These are phyloP conservation scores for Trichoderma lentiforme DNA, from an alignment of 2,329 filamentous ascomycete genomes.

Conservation along the genomic window DNA sequence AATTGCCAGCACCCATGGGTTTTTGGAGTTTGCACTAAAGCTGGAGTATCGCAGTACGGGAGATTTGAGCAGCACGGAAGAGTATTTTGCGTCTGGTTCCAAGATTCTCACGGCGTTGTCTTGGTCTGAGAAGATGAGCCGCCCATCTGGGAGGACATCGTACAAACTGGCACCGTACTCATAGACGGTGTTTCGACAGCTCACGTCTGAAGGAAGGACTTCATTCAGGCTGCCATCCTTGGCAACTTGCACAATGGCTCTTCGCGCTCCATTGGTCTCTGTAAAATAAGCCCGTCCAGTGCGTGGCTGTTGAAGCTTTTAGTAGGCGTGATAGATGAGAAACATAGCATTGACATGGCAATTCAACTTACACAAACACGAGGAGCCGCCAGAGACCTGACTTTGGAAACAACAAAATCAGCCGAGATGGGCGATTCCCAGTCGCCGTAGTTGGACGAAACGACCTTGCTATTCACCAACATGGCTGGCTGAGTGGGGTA, in stretches of 20 bases:
- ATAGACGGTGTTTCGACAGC: slow-evolving; percentile 45
- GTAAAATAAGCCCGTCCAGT: slow-evolving; percentile 38
- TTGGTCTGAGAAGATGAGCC: slow-evolving; percentile 46
- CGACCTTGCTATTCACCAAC: slow-evolving; percentile 30
- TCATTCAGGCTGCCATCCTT: slow-evolving; percentile 32
- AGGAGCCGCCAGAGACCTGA: slow-evolving; percentile 32
- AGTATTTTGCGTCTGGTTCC: slow-evolving; percentile 35
- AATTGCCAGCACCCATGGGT: slow-evolving; percentile 47
- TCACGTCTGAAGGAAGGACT: slow-evolving; percentile 43
- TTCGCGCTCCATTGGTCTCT: slow-evolving; percentile 40
- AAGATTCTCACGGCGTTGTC: slow-evolving; percentile 44
- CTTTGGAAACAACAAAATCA: slow-evolving; percentile 37
- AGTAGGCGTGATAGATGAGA: background rate
- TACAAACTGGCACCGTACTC: slow-evolving; percentile 51
- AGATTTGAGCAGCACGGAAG: slow-evolving; percentile 32
- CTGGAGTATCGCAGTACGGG: slow-evolving; percentile 43
- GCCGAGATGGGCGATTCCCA: slow-evolving; percentile 40
- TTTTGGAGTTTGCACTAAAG: slow-evolving; percentile 40
- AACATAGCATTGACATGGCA: background rate
- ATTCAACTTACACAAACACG: slow-evolving; percentile 33
- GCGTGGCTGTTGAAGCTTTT: slow-evolving; percentile 21
- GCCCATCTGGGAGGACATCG: slow-evolving; percentile 36
- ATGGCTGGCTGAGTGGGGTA: background rate
- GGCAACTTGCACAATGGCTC: slow-evolving; percentile 43
- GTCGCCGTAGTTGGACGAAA: slow-evolving; percentile 33